Evolutionary conservation across 2,329 filamentous ascomycete genomes (phyloP).

Genomic region (Raffaelea albimanens): DNA sequence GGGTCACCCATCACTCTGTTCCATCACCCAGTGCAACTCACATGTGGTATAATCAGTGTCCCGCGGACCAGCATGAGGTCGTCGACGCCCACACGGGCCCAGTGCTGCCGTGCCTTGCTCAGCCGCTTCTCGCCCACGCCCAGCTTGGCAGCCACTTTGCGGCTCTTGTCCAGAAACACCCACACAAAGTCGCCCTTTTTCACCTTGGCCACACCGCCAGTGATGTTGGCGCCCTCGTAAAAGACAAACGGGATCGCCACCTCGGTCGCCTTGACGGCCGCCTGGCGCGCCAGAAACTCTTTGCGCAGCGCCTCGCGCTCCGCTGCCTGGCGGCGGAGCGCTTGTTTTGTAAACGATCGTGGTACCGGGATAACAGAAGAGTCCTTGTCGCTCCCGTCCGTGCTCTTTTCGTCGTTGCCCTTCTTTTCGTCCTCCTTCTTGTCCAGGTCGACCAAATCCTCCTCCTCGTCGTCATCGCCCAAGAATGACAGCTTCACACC

Average conservation of each 20-base stretch:
- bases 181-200: conserved; percentile 92
- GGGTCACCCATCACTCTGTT: no score
- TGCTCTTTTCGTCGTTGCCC: conserved; percentile 15
- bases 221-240: conserved; percentile 86
- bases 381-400: conserved; percentile 29
- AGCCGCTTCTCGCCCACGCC: conserved; percentile 60
- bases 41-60: conserved; percentile 87
- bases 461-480: conserved; percentile 26
- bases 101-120: conserved; percentile 63
- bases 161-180: conserved; percentile 84
- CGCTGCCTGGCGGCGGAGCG: conserved; percentile 66
- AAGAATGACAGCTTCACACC: conserved; percentile 48
- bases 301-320: conserved; percentile 64
- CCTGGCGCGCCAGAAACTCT: conserved; percentile 75
- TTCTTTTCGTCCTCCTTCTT: neutral
- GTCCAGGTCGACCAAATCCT: neutral
- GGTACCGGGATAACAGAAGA: conserved; percentile 49
- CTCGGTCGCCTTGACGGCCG: conserved; percentile 79
- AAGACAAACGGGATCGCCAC: conserved; percentile 92
- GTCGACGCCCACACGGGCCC: conserved; percentile 90
- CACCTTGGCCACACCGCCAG: conserved; percentile 72
- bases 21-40: no score
- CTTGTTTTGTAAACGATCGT: conserved; percentile 53
- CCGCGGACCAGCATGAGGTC: conserved; percentile 89
- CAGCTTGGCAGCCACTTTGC: conserved; percentile 79